These are phyloP conservation scores for Dipteronia dyeriana DNA, from an alignment of 345 rosid species.

Conservation along the genomic window DNA sequence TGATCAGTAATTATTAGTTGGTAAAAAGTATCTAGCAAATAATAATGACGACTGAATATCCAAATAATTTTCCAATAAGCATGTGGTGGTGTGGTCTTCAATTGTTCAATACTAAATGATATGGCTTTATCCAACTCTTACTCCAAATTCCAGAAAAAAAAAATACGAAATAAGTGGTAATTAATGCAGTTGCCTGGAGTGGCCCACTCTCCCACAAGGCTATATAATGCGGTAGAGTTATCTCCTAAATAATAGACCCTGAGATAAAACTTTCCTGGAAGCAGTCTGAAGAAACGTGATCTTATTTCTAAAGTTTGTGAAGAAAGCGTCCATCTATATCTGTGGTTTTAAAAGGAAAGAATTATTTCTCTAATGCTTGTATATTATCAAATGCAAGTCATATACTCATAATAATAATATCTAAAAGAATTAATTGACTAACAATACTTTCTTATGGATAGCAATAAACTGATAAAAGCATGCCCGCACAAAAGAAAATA, in stretches of 20 bases:
- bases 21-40: background rate
- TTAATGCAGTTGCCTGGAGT: no score
- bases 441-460: no score
- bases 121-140: background rate
- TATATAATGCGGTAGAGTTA: background rate
- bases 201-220: background rate
- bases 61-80: background rate
- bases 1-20: slow-evolving; percentile 1
- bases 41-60: background rate
- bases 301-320: background rate
- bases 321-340: background rate
- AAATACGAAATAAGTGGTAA: no score
- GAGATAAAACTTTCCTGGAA: background rate
- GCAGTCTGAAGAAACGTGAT: background rate
- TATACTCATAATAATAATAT: no score
- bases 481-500: no score
- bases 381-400: no score
- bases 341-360: background rate
- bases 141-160: background rate
- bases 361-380: background rate
- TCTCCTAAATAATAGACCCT: background rate
- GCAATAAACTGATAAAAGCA: no score
- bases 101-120: background rate
- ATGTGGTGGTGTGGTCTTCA: background rate
- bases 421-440: no score